Percentiles rank a stretch among this genome's conserved stretches.
phyloP scores from a whole-genome alignment of 768 basidiomycete species.

The Russula earlei region DNA sequence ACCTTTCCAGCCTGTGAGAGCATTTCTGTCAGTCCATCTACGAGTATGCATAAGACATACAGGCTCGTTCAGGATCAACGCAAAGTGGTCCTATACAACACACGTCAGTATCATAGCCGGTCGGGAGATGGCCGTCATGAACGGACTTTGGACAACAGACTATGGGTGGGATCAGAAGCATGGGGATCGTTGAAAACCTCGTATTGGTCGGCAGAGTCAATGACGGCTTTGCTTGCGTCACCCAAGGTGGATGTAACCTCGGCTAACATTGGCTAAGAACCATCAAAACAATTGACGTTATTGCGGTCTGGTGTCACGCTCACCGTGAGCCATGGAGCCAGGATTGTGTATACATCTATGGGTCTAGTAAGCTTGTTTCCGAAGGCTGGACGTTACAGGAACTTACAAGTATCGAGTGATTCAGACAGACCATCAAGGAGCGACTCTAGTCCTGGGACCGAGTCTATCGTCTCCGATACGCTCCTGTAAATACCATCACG shows the following conservation, averaged over 20 bases:
- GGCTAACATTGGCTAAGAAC: conserved; percentile 45
- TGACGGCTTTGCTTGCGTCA: conserved; percentile 58
- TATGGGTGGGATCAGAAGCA: conserved; percentile 68
- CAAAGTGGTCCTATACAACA: conserved; percentile 52
- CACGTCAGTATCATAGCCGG: neutral
- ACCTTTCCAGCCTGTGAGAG: conserved; percentile 47
- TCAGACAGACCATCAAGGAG: conserved; percentile 55
- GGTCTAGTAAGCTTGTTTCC: neutral
- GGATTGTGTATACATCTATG: conserved; percentile 52
- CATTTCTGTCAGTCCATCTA: neutral
- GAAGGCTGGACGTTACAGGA: neutral
- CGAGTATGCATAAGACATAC: neutral
- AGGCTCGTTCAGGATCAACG: conserved; percentile 61
- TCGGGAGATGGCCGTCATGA: neutral
- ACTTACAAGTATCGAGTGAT: conserved; percentile 56
- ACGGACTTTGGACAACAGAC: conserved; percentile 51
- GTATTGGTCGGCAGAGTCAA: conserved; percentile 61
- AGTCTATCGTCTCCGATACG: conserved; percentile 47
- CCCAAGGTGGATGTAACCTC: conserved; percentile 48
- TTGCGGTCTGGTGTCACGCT: conserved; percentile 12
- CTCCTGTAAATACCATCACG: conserved; percentile 49
- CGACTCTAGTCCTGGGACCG: conserved; percentile 44
- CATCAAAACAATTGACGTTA: neutral
- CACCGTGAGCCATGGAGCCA: conserved; percentile 58
- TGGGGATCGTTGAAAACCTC: conserved; percentile 58